These are phyloP conservation scores for Coemansia sp. DNA, from an alignment of 192 early-diverging fungal genomes.

Conservation along the genomic window DNA sequence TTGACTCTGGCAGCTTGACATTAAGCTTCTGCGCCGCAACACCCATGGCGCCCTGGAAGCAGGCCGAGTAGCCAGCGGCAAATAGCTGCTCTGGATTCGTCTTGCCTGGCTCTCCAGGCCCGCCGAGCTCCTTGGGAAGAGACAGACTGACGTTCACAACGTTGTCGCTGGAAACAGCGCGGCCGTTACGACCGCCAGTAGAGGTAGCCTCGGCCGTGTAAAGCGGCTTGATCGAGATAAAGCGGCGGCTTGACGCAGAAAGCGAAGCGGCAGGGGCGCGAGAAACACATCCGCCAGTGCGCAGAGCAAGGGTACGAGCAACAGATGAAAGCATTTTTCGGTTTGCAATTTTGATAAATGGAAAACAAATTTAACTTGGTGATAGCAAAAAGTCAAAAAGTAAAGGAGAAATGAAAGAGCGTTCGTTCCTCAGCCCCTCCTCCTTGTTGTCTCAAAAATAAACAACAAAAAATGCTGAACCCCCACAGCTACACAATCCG, in stretches of 20 bases:
- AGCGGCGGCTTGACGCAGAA: conserved; percentile 24
- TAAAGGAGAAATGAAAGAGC: neutral
- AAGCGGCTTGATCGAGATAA: conserved; percentile 58
- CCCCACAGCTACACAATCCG: conserved; percentile 76
- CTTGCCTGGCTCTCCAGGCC: conserved; percentile 57
- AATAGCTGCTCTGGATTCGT: conserved; percentile 65
- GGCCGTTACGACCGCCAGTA: conserved; percentile 62
- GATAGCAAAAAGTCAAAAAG: neutral
- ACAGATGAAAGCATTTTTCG: conserved; percentile 24
- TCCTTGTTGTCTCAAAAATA: neutral
- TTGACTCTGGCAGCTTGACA: conserved; percentile 48
- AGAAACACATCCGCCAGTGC: conserved; percentile 20
- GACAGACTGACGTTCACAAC: conserved; percentile 56
- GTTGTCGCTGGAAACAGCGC: conserved; percentile 58
- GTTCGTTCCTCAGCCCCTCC: neutral
- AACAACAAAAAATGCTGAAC: too few species aligned
- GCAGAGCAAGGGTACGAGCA: conserved; percentile 38
- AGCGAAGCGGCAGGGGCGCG: conserved; percentile 8
- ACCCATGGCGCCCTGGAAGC: conserved; percentile 63
- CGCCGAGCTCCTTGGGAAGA: conserved; percentile 62
- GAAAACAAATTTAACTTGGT: neutral
- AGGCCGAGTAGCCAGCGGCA: conserved; percentile 61
- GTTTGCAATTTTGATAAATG: conserved; percentile 11
- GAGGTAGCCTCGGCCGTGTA: conserved; percentile 61
- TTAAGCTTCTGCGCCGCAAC: conserved; percentile 53